Evolutionary conservation across 768 basidiomycete species (phyloP).

Genomic region (Pluteus cervinus): DNA sequence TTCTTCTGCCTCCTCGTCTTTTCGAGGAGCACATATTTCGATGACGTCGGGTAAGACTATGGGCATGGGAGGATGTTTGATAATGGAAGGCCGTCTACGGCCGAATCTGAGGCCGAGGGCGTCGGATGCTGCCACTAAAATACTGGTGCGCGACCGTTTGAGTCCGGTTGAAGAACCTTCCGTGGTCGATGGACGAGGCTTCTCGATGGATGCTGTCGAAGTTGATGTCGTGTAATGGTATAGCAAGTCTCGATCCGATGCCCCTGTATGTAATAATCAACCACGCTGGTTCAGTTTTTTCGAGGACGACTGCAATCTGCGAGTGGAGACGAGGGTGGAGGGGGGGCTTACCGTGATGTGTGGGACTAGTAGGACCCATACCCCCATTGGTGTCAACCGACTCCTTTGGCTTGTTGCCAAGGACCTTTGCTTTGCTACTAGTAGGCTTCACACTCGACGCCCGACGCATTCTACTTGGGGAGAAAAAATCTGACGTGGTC

Average conservation of each 20-base stretch:
- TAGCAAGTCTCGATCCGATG: neutral
- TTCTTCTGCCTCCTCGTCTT: constrained; percentile 65
- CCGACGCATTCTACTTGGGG: constrained; percentile 1
- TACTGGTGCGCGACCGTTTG: constrained; percentile 34
- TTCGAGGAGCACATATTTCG: constrained; percentile 53
- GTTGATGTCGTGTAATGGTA: constrained; percentile 9
- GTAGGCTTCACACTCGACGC: constrained; percentile 1
- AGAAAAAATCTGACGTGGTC: constrained; percentile 4
- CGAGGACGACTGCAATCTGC: too few relatives aligned
- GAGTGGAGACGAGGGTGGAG: too few relatives aligned
- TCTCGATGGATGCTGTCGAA: constrained; percentile 13
- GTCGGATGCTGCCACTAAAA: constrained; percentile 50
- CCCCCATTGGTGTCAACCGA: too few relatives aligned
- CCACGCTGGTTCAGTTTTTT: too few relatives aligned
- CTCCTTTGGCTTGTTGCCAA: too few relatives aligned
- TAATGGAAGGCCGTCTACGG: constrained; percentile 31
- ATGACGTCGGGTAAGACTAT: constrained; percentile 63
- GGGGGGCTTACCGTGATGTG: too few relatives aligned
- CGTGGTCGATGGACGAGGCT: constrained; percentile 17
- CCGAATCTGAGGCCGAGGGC: constrained; percentile 44
- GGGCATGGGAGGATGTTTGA: constrained; percentile 29
- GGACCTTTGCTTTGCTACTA: neutral
- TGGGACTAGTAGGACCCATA: too few relatives aligned
- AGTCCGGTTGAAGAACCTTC: constrained; percentile 12
- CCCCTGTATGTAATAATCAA: too few relatives aligned